Base-by-base conservation (phyloP, 2,329 filamentous ascomycete species). In the Stylonectria norvegica region DNA sequence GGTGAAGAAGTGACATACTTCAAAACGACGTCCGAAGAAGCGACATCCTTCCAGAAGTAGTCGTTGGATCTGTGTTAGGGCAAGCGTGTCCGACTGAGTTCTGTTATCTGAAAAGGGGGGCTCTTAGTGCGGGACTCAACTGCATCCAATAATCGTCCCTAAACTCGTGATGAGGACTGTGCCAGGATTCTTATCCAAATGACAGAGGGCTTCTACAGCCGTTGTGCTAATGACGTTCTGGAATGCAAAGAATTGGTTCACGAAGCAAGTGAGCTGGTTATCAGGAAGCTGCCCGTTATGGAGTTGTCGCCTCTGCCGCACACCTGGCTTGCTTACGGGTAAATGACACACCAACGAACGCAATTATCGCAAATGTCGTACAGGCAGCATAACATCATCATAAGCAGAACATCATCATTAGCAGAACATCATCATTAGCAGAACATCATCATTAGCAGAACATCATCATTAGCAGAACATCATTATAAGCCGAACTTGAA, bases 141-240 rank as follows among this genome's bases (percentile, higher is more conserved):
- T 70, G 70, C 58, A 73, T 70, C 71, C 71, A 74, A 0, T 70
- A 63, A 27, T 69, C 65, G 1, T 44, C 41, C 2, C 60, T 42
- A 1, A 38, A 35, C 0, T 45, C 32, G 0, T 49, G 48, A 16
- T 47, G 43, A 1, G 47, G 38, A 3, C 44, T 58, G 17, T 62
- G 58, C 71, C 71, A 75, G 41, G 72, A 73, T 35, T 73, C 69
- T 20, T 58, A 60, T 2, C 69, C 70, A 32, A 74, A 74, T 0
- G 71, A 54, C 0, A 69, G 65, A 7, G 67, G 63, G 9, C 72
- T 67, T 3, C 69, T 71, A 36, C 71, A 75, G 71, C 71, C 0
- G 71, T 75, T 22, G 71, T 63, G 19, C 71, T 71, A 45, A 74
- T 73, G 12, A 72, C 68, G 42, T 75, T 71, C 42, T 74, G 71